Evolutionary conservation across 179 eudicot genomes (phyloP).

Genomic region (Heliamphora pulchella): DNA sequence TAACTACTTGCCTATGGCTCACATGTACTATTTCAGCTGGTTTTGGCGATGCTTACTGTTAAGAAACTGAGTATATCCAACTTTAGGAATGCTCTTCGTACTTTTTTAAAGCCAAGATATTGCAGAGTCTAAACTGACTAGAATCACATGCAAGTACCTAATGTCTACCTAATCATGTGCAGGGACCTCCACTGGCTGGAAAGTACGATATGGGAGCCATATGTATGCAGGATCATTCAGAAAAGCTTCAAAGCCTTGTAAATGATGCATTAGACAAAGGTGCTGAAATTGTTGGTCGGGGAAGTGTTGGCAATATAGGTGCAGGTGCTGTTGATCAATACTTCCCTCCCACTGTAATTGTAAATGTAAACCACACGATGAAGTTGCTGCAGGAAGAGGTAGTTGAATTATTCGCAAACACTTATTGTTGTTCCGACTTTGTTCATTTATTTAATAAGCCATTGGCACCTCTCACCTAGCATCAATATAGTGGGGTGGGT

Average conservation of each 20-base stretch:
- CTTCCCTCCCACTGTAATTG: slow-evolving; percentile 88
- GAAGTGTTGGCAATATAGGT: slow-evolving; percentile 89
- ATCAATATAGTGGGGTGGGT: background rate
- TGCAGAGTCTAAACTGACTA: background rate
- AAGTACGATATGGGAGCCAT: slow-evolving; percentile 98
- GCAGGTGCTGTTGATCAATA: slow-evolving; percentile 96
- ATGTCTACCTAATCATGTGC: slow-evolving; percentile 21
- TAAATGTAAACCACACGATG: slow-evolving; percentile 85
- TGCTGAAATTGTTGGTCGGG: slow-evolving; percentile 85
- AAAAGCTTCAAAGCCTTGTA: slow-evolving; percentile 84
- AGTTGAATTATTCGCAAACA: slow-evolving; percentile 7
- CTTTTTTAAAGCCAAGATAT: background rate
- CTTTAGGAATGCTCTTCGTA: background rate
- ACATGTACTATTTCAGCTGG: background rate
- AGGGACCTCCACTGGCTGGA: slow-evolving; percentile 95
- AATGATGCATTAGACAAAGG: slow-evolving; percentile 94
- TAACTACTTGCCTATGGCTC: background rate
- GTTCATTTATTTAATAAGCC: background rate
- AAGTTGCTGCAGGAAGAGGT: slow-evolving; percentile 98
- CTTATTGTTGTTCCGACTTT: background rate
- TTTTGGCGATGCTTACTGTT: background rate
- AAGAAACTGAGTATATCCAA: background rate
- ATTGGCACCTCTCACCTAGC: too few species aligned
- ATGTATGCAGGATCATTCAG: slow-evolving; percentile 97
- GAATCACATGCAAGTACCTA: background rate